phyloP scores from a whole-genome alignment of 2,329 filamentous ascomycete species.

The Chrysoporthe cubensis region DNA sequence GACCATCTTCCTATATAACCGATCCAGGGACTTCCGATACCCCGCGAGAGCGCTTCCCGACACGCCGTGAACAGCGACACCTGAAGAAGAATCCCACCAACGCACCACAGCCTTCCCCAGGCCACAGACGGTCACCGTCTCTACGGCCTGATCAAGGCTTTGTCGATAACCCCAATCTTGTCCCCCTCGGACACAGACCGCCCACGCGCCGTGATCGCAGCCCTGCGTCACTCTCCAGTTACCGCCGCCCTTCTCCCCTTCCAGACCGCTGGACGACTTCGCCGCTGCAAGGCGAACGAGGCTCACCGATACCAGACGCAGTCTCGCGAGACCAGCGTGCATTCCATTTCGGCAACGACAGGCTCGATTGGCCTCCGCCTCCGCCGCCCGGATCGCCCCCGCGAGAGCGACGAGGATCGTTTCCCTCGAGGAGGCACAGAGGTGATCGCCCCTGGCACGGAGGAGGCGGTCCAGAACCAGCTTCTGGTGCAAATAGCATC shows the following conservation, averaged over 20 bases:
- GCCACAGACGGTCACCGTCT: slow-evolving; percentile 36
- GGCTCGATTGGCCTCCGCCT: slow-evolving; percentile 18
- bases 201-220: slow-evolving; percentile 32
- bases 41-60: slow-evolving; percentile 33
- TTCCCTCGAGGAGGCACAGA: slow-evolving; percentile 37
- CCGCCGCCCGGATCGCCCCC: slow-evolving; percentile 20
- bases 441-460: slow-evolving; percentile 26
- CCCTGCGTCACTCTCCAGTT: slow-evolving; percentile 32
- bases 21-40: slow-evolving; percentile 27
- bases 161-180: slow-evolving; percentile 29
- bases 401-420: slow-evolving; percentile 19
- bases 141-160: slow-evolving; percentile 27
- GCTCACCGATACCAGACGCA: slow-evolving; percentile 33
- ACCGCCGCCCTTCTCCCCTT: slow-evolving; percentile 29
- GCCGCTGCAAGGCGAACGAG: slow-evolving; percentile 27
- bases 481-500: slow-evolving; percentile 53
- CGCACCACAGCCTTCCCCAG: slow-evolving; percentile 30
- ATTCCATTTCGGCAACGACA: slow-evolving; percentile 22
- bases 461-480: slow-evolving; percentile 39
- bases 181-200: slow-evolving; percentile 29
- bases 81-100: slow-evolving; percentile 32
- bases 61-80: slow-evolving; percentile 34
- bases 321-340: slow-evolving; percentile 31
- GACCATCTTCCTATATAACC: slow-evolving; percentile 16
- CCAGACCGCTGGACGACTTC: slow-evolving; percentile 16